Percentiles rank a stretch among this genome's conserved stretches.
These are phyloP conservation scores for Candolleomyces eurysporus DNA, from an alignment of 768 basidiomycete species.

Conservation along the genomic window DNA sequence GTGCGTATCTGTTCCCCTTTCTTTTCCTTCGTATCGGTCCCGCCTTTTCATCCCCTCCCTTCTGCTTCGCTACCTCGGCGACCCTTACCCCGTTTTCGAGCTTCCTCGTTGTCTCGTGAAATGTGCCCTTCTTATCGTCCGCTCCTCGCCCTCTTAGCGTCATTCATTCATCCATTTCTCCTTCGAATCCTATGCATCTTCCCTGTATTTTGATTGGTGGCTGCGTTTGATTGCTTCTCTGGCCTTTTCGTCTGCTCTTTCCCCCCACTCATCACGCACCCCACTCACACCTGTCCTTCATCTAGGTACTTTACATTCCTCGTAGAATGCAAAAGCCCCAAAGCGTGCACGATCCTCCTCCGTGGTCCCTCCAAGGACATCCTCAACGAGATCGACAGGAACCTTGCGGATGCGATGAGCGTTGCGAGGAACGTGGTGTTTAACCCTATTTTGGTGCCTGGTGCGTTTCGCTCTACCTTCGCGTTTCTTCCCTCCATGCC, in stretches of 20 bases:
- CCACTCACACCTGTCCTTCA: background rate
- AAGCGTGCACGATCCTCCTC: conserved; percentile 97
- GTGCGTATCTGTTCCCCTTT: conserved; percentile 30
- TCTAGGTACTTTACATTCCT: conserved; percentile 94
- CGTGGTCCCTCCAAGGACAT: conserved; percentile 98
- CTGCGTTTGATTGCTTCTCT: background rate
- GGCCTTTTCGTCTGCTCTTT: background rate
- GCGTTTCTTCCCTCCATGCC: too few relatives aligned
- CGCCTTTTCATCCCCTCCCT: background rate
- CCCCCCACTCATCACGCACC: background rate
- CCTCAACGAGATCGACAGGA: conserved; percentile 96
- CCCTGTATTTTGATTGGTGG: background rate
- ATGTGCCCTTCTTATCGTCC: too few relatives aligned
- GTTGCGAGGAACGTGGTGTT: conserved; percentile 97
- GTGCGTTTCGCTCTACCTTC: conserved; percentile 22
- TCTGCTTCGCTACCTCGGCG: background rate
- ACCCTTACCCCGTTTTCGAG: background rate
- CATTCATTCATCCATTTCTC: too few relatives aligned
- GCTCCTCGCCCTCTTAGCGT: too few relatives aligned
- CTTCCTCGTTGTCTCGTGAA: background rate
- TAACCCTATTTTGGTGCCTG: conserved; percentile 90
- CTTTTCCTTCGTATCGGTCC: background rate
- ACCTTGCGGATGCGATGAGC: conserved; percentile 95
- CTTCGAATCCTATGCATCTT: too few relatives aligned
- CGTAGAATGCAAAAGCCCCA: conserved; percentile 84